Evolutionary conservation across 2,329 filamentous ascomycete genomes (phyloP).

Genomic region (Hypoxylon sp.): DNA sequence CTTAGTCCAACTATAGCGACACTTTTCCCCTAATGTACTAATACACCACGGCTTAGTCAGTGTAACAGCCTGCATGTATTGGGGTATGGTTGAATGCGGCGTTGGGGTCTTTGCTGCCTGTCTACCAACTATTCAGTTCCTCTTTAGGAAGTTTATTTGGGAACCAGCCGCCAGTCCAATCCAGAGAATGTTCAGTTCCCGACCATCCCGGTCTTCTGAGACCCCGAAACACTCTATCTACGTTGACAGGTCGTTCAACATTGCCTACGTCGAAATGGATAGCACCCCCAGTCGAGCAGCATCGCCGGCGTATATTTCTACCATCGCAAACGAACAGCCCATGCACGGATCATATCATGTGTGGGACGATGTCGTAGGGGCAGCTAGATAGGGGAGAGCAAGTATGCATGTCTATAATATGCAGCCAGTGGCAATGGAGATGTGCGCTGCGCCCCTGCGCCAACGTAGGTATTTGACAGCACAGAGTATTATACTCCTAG

Average conservation of each 20-base stretch:
- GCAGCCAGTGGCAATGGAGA: too few species aligned
- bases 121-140: conserved; percentile 35
- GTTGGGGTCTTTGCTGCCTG: conserved; percentile 39
- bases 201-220: conserved; percentile 5
- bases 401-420: neutral
- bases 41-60: conserved; percentile 16
- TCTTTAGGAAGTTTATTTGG: conserved; percentile 33
- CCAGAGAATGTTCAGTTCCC: conserved; percentile 33
- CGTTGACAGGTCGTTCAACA: conserved; percentile 11
- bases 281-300: conserved; percentile 4
- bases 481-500: neutral
- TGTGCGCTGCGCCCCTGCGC: too few species aligned
- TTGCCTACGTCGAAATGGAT: conserved; percentile 22
- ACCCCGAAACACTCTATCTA: conserved; percentile 12
- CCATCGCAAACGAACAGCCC: neutral
- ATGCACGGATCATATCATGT: conserved; percentile 11
- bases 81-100: conserved; percentile 40
- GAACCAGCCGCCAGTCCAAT: conserved; percentile 21
- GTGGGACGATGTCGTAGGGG: conserved; percentile 10
- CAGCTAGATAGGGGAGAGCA: neutral
- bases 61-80: conserved; percentile 38
- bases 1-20: neutral
- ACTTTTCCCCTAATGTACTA: neutral
- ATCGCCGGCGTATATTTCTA: conserved; percentile 12
- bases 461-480: neutral